phyloP scores from a whole-genome alignment of 1,139 yeast genomes.

The Debaryomycetaceae sp. region DNA sequence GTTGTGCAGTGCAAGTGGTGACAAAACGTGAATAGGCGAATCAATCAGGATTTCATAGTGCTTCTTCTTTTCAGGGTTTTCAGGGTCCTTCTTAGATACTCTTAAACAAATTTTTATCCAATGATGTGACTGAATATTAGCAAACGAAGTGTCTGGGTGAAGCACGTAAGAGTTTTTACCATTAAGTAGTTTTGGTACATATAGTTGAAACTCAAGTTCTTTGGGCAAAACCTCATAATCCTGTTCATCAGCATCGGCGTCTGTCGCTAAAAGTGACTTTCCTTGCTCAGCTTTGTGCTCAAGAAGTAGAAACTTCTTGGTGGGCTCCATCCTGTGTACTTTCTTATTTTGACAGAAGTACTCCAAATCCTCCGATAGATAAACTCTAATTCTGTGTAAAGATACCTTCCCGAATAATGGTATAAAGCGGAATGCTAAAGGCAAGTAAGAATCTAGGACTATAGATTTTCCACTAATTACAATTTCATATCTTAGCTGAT shows the following conservation, averaged over 20 bases:
- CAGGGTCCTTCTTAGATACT: conserved; percentile 61
- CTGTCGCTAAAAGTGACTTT: conserved; percentile 30
- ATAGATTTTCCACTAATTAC: conserved; percentile 86
- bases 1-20: conserved; percentile 65
- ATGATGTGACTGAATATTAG: conserved; percentile 80
- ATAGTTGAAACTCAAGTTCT: conserved; percentile 81
- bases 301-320: conserved; percentile 69
- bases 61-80: conserved; percentile 59
- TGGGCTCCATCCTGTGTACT: conserved; percentile 90
- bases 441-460: conserved; percentile 77
- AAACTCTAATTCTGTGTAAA: conserved; percentile 79
- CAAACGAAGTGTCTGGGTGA: conserved; percentile 81
- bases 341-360: conserved; percentile 81
- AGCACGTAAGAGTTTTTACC: conserved; percentile 42
- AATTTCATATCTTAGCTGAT: conserved; percentile 82
- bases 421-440: conserved; percentile 76
- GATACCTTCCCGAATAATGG: conserved; percentile 83
- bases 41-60: conserved; percentile 92
- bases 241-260: conserved; percentile 16
- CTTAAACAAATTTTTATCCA: conserved; percentile 89
- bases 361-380: conserved; percentile 83
- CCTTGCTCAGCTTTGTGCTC: conserved; percentile 74
- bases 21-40: conserved; percentile 78
- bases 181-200: conserved; percentile 63
- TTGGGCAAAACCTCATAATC: conserved; percentile 38